Base-by-base conservation (phyloP, 345 rosid species). In the Lepidium aucheri region DNA sequence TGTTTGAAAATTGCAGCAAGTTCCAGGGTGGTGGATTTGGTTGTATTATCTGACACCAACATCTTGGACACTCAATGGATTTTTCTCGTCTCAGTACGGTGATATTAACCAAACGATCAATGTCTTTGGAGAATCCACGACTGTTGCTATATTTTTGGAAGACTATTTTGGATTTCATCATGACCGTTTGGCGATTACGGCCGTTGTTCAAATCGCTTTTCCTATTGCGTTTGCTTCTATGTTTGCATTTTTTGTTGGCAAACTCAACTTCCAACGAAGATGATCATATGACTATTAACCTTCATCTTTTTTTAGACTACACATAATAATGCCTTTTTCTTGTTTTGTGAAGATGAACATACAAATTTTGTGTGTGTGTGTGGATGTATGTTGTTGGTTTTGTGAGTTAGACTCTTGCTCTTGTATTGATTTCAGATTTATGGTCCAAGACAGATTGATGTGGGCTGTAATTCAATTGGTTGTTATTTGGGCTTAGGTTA, bases 21-120 rank as follows among this genome's bases (percentile, higher is more conserved):
- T 92, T 26, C 95, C 98, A 9, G 68, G 66, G 17, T 90, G 96
- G 91, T 93, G 98, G 97, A 64, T 86, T 10, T 93, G 97, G 96
- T 54, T 83, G 33, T 90, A 84, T 56, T 84, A 84, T 51, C 5
- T 81, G 36, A 58, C 72, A 55, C 97, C 97, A 8, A 85, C 94
- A 7, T 88, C 96, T 7, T 90, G 98, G 98, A 66, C 80, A 10
- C 63, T 93, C 26, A 86, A 86, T 6, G 85, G 80, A 2, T 45
- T 88, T 80, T 63, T 90, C 7, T 69, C 84, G 36, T 80, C 98
- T 6, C 97, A 93, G 14, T 93, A 81, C n/a, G 97, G 91, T 8
- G 92, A 90, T 70, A 60, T 74, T 8, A 51, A 81, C 35, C 68
- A 73, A 65, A 24, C 80, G 34, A 77, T 89, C 41, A 32, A 5